phyloP scores from a whole-genome alignment of 345 rosid species.

The Alliaria petiolata region DNA sequence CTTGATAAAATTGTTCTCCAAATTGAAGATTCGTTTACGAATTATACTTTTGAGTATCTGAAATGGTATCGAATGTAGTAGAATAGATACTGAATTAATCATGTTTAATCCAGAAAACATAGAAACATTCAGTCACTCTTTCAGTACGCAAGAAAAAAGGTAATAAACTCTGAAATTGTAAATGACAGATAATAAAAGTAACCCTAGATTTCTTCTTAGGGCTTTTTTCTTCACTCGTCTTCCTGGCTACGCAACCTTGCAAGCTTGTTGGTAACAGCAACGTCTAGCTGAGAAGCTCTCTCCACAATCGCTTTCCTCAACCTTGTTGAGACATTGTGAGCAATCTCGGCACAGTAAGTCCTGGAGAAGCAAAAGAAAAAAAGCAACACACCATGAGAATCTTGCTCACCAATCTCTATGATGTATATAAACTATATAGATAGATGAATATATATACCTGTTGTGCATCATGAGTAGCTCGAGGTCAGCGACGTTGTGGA shows the following conservation, averaged over 20 bases:
- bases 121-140: slow-evolving; percentile 1
- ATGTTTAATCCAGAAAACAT: background rate
- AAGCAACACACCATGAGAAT: background rate
- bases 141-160: background rate
- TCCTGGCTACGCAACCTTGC: slow-evolving; percentile 87
- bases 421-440: no score
- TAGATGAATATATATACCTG: slow-evolving; percentile 43
- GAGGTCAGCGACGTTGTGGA: slow-evolving; percentile 65
- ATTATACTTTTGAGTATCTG: background rate
- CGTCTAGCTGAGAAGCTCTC: slow-evolving; percentile 79
- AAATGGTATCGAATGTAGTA: background rate
- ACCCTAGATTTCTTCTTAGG: background rate
- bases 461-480: slow-evolving; percentile 93
- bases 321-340: slow-evolving; percentile 73
- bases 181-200: background rate
- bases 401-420: background rate
- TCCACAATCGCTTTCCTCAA: slow-evolving; percentile 76
- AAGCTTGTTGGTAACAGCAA: slow-evolving; percentile 61
- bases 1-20: no score
- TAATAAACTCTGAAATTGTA: background rate
- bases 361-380: slow-evolving; percentile 21
- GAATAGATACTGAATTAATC: background rate
- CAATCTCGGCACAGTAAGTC: slow-evolving; percentile 85
- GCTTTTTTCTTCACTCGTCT: slow-evolving; percentile 51
- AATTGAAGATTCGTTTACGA: background rate